Evolutionary conservation across 2,329 filamentous ascomycete species (phyloP).

Genomic region (Dothiorella sarmentorum): DNA sequence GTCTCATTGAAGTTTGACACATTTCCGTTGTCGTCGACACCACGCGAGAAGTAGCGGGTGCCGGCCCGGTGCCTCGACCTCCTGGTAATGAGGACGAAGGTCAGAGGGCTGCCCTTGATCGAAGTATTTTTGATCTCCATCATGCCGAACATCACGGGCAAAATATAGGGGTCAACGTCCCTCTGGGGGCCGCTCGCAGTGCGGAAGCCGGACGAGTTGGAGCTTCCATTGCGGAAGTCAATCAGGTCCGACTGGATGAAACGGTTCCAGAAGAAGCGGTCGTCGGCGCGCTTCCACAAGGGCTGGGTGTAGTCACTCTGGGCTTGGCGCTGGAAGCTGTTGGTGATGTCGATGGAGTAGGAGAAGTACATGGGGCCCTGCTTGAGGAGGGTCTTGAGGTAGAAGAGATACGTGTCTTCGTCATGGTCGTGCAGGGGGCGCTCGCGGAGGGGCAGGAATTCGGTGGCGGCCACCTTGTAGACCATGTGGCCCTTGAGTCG

Average conservation of each 20-base stretch:
- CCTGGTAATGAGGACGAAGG: conserved; percentile 81
- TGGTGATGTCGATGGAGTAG: conserved; percentile 94
- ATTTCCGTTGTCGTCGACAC: conserved; percentile 87
- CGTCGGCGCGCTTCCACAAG: conserved; percentile 88
- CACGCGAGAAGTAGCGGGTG: conserved; percentile 91
- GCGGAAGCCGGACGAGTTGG: conserved; percentile 49
- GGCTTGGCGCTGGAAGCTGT: conserved; percentile 91
- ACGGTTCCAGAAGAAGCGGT: conserved; percentile 98
- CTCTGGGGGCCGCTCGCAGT: conserved; percentile 67
- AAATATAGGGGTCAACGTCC: conserved; percentile 82
- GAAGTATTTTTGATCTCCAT: conserved; percentile 82
- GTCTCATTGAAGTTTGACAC: conserved; percentile 99
- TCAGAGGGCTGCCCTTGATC: conserved; percentile 80
- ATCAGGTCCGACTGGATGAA: conserved; percentile 90
- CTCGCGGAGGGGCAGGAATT: conserved; percentile 91
- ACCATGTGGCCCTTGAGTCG: conserved; percentile 93
- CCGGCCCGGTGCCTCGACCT: conserved; percentile 85
- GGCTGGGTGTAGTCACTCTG: conserved; percentile 68
- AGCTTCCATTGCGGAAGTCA: conserved; percentile 68
- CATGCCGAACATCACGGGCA: conserved; percentile 96
- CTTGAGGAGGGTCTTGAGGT: conserved; percentile 79
- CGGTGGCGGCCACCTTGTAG: conserved; percentile 86
- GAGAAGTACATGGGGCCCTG: conserved; percentile 95
- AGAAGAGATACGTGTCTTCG: conserved; percentile 82
- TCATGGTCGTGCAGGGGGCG: conserved; percentile 86